Percentiles rank a stretch among this genome's conserved stretches.
These are phyloP conservation scores for Sequoia sempervirens DNA, from an alignment of 75 land plant genomes.

Conservation along the genomic window DNA sequence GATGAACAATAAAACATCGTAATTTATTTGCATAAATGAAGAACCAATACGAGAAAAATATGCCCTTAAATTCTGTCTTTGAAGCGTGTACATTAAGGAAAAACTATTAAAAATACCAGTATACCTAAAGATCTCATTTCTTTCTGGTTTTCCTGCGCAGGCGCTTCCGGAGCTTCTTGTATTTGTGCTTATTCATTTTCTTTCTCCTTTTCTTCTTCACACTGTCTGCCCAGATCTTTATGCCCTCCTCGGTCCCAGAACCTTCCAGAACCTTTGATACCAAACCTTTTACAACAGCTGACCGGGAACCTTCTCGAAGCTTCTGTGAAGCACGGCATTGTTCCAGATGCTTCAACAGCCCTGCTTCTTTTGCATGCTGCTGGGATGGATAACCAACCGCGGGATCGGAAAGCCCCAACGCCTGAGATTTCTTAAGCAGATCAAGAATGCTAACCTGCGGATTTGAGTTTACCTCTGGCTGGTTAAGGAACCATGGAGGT, in stretches of 20 bases:
- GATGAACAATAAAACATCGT: neutral
- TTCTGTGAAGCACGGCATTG: neutral
- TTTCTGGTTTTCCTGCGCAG: constrained; percentile 26
- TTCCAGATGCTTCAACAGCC: neutral
- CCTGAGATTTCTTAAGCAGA: neutral
- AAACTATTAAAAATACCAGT: neutral
- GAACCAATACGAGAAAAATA: neutral
- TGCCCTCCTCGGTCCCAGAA: constrained; percentile 1
- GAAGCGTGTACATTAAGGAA: neutral
- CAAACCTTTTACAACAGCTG: neutral
- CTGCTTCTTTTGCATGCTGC: neutral
- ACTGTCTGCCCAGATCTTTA: constrained; percentile 50
- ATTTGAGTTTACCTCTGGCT: neutral
- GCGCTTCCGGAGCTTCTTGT: constrained; percentile 69
- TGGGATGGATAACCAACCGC: neutral
- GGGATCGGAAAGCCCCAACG: neutral
- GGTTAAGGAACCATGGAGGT: neutral
- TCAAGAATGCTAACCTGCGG: neutral
- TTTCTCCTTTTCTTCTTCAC: constrained; percentile 85
- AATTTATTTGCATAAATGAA: neutral
- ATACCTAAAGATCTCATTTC: neutral
- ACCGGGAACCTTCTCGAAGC: neutral
- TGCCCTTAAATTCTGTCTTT: neutral
- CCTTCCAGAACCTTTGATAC: neutral
- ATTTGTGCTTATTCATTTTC: constrained; percentile 98